phyloP scores from a whole-genome alignment of 345 rosid species.

The Reutealis trisperma region DNA sequence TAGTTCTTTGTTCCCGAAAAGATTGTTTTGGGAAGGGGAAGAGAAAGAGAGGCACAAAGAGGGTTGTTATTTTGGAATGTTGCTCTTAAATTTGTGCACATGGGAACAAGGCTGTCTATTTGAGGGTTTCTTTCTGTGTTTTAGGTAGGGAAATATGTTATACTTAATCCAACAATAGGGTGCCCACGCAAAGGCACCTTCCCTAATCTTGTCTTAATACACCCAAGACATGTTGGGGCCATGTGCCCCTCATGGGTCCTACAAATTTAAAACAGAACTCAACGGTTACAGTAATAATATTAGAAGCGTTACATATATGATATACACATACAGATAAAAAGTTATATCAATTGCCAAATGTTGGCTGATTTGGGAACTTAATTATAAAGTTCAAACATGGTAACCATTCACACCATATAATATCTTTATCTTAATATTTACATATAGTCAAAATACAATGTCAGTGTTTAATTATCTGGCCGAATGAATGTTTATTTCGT shows the following conservation, averaged over 20 bases:
- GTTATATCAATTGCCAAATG: not conserved
- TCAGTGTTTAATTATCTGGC: too few species aligned
- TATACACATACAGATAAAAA: not conserved
- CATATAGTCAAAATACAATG: too few species aligned
- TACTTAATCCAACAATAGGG: conserved; percentile 54
- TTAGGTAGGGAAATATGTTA: conserved; percentile 65
- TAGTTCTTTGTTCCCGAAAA: conserved; percentile 34
- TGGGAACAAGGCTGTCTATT: conserved; percentile 80
- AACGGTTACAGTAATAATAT: conserved; percentile 5
- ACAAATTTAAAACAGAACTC: conserved; percentile 19
- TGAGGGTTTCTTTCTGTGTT: conserved; percentile 48
- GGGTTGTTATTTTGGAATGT: conserved; percentile 58
- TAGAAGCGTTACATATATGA: not conserved
- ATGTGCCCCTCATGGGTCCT: conserved; percentile 44
- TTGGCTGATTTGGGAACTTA: not conserved
- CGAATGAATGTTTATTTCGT: too few species aligned
- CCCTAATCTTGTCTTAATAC: conserved; percentile 69
- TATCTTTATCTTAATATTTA: too few species aligned
- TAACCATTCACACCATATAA: too few species aligned
- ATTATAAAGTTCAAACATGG: too few species aligned
- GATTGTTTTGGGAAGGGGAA: conserved; percentile 35
- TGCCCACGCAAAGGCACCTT: conserved; percentile 46
- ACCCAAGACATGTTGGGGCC: conserved; percentile 63
- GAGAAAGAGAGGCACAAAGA: conserved; percentile 24
- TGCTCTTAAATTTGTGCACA: conserved; percentile 75